Base-by-base conservation (phyloP, 2,329 filamentous ascomycete genomes). In the Trichoderma pleuroti region DNA sequence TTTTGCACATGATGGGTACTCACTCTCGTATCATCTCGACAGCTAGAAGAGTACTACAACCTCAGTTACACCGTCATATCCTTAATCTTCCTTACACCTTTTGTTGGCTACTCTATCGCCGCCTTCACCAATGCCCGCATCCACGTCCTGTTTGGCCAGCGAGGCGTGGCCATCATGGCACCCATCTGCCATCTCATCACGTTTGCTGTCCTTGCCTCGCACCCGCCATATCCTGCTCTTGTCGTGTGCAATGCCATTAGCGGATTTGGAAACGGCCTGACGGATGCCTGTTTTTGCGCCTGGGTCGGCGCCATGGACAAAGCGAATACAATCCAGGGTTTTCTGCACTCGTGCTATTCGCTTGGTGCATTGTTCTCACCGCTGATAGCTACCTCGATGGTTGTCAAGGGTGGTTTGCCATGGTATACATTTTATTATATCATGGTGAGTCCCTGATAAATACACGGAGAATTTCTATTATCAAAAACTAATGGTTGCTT, bases 371-470 rank as follows among this genome's bases (percentile, higher is more conserved):
- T 91, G 0, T 80, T 92, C 2, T 83, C 87, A 4, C 91, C 90
- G 0, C 77, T 92, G 2, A 86, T 92, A 69, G 90, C 90, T 0
- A 92, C 91, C 0, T 86, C 84, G 0, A 87, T 93, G 84, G 87
- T 93, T 34, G 88, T 89, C 0, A 87, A 86, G 66, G 87, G 83
- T 0, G 75, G 80, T 1, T 68, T 89, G 72, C 84, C 84, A 0
- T 93, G 91, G 91, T 92, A 90, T 74, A 84, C 82, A 4, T 93
- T 88, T 76, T 93, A 92, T 76, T 92, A 92, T 76, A 80, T 92
- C 69, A 91, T 92, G 89, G 87, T 91, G 82, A 82, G 66, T 7
- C 14, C n/a, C 30, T 59, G 7, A n/a, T 8, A 42, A 2, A 10
- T n/a, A 16, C 5, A 30, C 14, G 11, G 3, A 49, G 8, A 16